Base-by-base conservation (phyloP, 2,329 filamentous ascomycete species). In the Aurifilum marmelostoma region DNA sequence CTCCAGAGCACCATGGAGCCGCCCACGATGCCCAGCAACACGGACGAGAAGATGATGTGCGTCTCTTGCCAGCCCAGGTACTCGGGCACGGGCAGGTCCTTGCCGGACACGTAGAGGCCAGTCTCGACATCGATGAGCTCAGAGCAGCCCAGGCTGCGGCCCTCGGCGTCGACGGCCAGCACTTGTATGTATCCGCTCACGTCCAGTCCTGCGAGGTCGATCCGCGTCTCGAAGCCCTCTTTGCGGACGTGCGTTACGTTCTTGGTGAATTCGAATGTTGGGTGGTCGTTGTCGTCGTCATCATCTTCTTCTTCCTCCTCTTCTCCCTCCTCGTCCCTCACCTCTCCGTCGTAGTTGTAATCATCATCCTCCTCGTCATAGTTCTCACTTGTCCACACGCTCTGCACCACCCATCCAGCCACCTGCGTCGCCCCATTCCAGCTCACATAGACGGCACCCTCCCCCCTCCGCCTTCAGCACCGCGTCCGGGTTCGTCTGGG, bases 171-270 rank as follows among this genome's bases (percentile, higher is more conserved):
- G 11, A 64, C 9, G n/a, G 62, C 62, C 62, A 64, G 9, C 16
- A 64, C 62, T 27, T 54, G 62, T 32, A 64, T 32, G 43, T 64
- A 54, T 14, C 47, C 24, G 62, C 18, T 21, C 27, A 64, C 6
- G 7, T 64, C 62, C 18, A 39, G 16, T 11, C 43, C 43, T 21
- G 70, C 69, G 59, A 70, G 68, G 34, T 69, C 65, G 34, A 67
- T 73, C 29, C 70, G 70, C 32, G 70, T 67, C 65, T 60, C 69
- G 18, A 66, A 60, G 52, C 64, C 64, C 34, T 47, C 14, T 39
- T 50, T 66, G 37, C 21, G 12, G 8, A 39, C 64, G 27, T 32
- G 34, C 1, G 39, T 47, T 24, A 56, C 24, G 39, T 66, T 58
- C 14, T n/a, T 18, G n/a, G 18, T 43, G 24, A 59, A 41, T 12